Evolutionary conservation across 495 filamentous ascomycete species (phyloP).

Genomic region (Tetracladium marchalianum): DNA sequence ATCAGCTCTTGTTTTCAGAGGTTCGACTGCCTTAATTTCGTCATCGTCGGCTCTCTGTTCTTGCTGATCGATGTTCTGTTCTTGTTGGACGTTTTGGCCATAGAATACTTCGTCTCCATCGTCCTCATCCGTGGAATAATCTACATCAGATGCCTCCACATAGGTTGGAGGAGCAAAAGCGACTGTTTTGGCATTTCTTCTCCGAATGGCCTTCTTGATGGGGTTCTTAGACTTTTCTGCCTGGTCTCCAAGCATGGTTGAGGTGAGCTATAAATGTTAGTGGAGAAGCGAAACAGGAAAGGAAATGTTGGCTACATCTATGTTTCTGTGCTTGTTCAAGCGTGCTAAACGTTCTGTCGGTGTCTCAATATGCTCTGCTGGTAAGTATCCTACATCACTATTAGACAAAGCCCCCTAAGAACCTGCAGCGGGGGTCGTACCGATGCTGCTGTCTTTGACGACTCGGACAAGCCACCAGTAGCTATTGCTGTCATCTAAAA

Average conservation of each 20-base stretch:
- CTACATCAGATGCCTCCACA: slow-evolving; percentile 81
- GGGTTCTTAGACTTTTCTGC: slow-evolving; percentile 82
- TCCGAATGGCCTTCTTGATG: slow-evolving; percentile 79
- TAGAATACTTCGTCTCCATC: slow-evolving; percentile 49
- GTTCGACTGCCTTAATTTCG: slow-evolving; percentile 16
- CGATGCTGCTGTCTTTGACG: slow-evolving; percentile 94
- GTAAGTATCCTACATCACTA: slow-evolving; percentile 65
- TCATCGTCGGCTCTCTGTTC: slow-evolving; percentile 24
- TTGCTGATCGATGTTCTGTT: slow-evolving; percentile 25
- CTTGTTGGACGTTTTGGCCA: slow-evolving; percentile 30
- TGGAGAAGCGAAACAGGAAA: not conserved
- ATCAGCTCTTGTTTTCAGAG: slow-evolving; percentile 18
- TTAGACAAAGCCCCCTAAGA: slow-evolving; percentile 1
- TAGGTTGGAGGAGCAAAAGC: slow-evolving; percentile 76
- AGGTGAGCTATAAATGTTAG: slow-evolving; percentile 55
- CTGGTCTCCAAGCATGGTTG: slow-evolving; percentile 89
- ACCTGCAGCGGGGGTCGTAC: slow-evolving; percentile 37
- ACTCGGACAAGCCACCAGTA: slow-evolving; percentile 99
- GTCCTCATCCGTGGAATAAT: slow-evolving; percentile 86
- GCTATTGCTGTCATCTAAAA: slow-evolving; percentile 98
- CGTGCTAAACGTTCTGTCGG: slow-evolving; percentile 89
- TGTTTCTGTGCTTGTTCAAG: slow-evolving; percentile 95
- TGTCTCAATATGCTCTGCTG: slow-evolving; percentile 97
- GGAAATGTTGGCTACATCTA: slow-evolving; percentile 55
- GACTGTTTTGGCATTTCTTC: slow-evolving; percentile 82